phyloP scores from a whole-genome alignment of 306 rosid species.

The Quillaja saponaria region DNA sequence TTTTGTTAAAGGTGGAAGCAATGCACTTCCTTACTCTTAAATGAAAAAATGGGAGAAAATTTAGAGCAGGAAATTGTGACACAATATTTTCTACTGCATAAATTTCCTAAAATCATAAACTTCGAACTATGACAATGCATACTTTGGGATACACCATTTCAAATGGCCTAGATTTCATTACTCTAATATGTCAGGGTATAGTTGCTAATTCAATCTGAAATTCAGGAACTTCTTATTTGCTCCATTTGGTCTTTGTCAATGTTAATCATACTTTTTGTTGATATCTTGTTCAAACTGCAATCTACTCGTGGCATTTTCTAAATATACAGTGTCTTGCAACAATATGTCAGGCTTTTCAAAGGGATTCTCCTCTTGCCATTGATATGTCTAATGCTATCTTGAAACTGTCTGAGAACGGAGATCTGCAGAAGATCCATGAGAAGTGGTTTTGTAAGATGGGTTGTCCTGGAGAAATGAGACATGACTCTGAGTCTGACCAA shows the following conservation, averaged over 20 bases:
- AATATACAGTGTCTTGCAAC: constrained; percentile 29
- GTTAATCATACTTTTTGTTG: background rate
- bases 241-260: constrained; percentile 6
- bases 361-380: constrained; percentile 81
- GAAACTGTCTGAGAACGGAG: constrained; percentile 77
- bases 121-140: too few relatives aligned
- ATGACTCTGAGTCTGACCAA: constrained; percentile 49
- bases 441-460: constrained; percentile 83
- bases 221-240: constrained; percentile 5
- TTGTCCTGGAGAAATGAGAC: constrained; percentile 62
- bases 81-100: too few relatives aligned
- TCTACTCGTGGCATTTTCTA: constrained; percentile 25
- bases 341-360: constrained; percentile 68
- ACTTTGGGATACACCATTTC: background rate
- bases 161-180: constrained; percentile 1
- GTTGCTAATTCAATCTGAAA: constrained; percentile 16
- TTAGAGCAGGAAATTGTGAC: background rate
- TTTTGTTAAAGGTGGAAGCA: background rate
- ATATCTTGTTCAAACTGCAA: constrained; percentile 1
- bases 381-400: constrained; percentile 92
- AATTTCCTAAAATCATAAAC: too few relatives aligned
- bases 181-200: constrained; percentile 8
- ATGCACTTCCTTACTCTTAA: constrained; percentile 9
- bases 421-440: constrained; percentile 66
- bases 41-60: background rate